phyloP scores from a whole-genome alignment of 2,329 filamentous ascomycete species.

The Raffaelea albimanens region DNA sequence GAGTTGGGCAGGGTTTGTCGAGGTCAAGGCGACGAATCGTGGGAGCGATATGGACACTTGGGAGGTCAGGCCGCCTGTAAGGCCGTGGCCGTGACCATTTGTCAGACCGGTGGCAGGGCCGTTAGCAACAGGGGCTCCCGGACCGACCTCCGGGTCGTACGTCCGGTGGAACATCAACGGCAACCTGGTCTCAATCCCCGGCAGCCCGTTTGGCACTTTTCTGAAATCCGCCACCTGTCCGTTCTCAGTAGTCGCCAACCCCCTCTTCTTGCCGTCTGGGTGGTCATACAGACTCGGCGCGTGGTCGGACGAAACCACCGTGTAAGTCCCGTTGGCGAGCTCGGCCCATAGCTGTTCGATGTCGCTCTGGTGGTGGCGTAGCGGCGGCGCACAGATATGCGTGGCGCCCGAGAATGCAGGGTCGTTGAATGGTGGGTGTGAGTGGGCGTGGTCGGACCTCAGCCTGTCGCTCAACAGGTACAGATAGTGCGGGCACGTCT shows the following conservation, averaged over 20 bases:
- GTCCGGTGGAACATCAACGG: constrained; percentile 31
- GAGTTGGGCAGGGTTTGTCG: constrained; percentile 45
- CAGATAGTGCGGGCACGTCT: constrained; percentile 50
- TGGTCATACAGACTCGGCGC: constrained; percentile 40
- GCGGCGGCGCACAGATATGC: constrained; percentile 42
- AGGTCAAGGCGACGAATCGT: constrained; percentile 44
- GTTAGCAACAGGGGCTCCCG: constrained; percentile 9
- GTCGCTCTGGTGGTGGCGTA: constrained; percentile 31
- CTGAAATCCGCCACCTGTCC: constrained; percentile 26
- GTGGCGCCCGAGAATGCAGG: constrained; percentile 28
- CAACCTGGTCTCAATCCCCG: constrained; percentile 47
- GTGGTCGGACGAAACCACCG: constrained; percentile 39
- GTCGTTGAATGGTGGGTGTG: neutral
- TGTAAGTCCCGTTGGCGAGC: constrained; percentile 44
- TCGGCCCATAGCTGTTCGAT: constrained; percentile 42
- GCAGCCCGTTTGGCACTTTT: constrained; percentile 47
- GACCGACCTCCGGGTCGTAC: neutral
- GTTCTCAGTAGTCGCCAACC: constrained; percentile 7
- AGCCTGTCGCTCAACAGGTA: constrained; percentile 33
- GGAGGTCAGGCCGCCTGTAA: no score
- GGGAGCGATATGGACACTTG: constrained; percentile 33
- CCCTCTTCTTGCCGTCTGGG: constrained; percentile 16
- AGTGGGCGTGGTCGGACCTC: constrained; percentile 12
- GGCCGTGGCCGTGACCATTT: no score
- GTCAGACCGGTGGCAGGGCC: no score